These are phyloP conservation scores for Protomyces inouyei DNA, from an alignment of 1,139 yeast species.

Conservation along the genomic window DNA sequence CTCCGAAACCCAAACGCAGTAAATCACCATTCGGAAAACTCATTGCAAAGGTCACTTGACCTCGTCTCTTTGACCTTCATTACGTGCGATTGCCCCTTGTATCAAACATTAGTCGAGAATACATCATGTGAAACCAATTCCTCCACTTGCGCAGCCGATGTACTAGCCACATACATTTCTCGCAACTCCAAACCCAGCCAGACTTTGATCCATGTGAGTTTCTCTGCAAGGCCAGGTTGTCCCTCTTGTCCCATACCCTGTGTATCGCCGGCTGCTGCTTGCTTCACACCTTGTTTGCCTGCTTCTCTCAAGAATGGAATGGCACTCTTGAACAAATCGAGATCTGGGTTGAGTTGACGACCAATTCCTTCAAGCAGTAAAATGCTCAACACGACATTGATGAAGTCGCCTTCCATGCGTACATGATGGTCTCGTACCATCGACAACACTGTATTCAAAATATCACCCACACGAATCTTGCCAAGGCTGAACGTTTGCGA, in stretches of 20 bases:
- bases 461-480: conserved; percentile 84
- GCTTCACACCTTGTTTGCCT: conserved; percentile 61
- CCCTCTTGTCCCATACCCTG: background rate
- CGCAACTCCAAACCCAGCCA: conserved; percentile 90
- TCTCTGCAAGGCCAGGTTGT: background rate
- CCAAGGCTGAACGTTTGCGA: conserved; percentile 89
- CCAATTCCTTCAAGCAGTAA: conserved; percentile 90
- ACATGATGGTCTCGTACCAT: conserved; percentile 96
- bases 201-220: conserved; percentile 58
- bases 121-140: conserved; percentile 27
- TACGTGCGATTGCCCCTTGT: background rate
- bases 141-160: conserved; percentile 75
- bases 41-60: background rate
- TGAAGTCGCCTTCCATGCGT: conserved; percentile 94
- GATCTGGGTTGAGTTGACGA: conserved; percentile 82
- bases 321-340: conserved; percentile 87
- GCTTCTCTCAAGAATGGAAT: conserved; percentile 81
- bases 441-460: conserved; percentile 74
- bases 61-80: background rate
- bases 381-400: conserved; percentile 88
- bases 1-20: background rate
- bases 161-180: conserved; percentile 60
- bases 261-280: background rate
- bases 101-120: conserved; percentile 19
- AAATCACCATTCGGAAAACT: background rate